Evolutionary conservation across 192 early-diverging fungal genomes (phyloP).

Genomic region (Umbelopsis vinacea): DNA sequence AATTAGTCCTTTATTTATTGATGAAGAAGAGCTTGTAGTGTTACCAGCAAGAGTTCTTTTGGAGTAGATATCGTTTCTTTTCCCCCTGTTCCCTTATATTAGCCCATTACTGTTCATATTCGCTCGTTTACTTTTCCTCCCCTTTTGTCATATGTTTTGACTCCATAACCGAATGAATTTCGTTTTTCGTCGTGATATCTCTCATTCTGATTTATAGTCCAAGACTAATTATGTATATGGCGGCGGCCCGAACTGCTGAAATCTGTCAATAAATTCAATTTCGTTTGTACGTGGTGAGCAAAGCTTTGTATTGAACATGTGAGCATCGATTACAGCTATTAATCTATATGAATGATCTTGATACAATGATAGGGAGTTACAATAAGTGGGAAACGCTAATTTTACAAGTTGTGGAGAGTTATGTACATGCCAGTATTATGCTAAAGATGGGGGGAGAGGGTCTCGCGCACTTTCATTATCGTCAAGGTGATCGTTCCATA

Average conservation of each 20-base stretch:
- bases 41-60: constrained; percentile 37
- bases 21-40: constrained; percentile 39
- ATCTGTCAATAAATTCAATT: no score
- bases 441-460: not conserved
- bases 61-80: constrained; percentile 20
- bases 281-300: no score
- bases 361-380: no score
- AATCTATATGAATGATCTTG: no score
- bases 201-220: not conserved
- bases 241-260: no score
- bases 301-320: no score
- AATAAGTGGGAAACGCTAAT: no score
- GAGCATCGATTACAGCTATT: no score
- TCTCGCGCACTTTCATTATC: not conserved
- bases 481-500: not conserved
- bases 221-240: no score
- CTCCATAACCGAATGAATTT: not conserved
- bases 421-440: no score
- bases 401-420: no score
- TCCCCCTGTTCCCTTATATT: not conserved
- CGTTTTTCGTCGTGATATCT: not conserved
- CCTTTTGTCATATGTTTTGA: not conserved
- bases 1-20: constrained; percentile 39
- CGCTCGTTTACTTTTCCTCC: not conserved
- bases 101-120: not conserved